Conservation (phyloP, 169 alveolate genomes). For the Cyclospora cayetanensis region DNA sequence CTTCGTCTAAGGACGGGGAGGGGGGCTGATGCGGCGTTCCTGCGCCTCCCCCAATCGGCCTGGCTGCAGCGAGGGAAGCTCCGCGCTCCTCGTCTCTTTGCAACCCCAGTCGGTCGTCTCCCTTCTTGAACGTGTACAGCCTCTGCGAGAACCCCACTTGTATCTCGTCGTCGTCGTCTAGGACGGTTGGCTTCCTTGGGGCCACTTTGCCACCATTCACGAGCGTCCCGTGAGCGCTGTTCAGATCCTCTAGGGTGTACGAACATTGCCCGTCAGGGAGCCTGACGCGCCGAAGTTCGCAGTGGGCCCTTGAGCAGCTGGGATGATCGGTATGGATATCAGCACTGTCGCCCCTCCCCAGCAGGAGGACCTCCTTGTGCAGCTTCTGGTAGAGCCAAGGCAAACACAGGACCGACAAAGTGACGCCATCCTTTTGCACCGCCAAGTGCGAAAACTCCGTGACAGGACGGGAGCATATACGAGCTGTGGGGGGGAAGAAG, state of each 20-base stretch:
- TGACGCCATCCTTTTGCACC: slow-evolving; percentile 42
- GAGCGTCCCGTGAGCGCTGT: slow-evolving; percentile 66
- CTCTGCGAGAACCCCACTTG: slow-evolving; percentile 70
- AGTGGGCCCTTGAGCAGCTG: slow-evolving; percentile 55
- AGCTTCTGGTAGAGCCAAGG: slow-evolving; percentile 23
- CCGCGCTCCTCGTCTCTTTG: neutral
- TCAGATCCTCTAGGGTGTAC: slow-evolving; percentile 63
- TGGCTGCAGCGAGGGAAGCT: neutral
- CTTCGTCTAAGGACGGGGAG: neutral
- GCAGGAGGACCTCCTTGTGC: neutral
- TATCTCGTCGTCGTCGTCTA: slow-evolving; percentile 69
- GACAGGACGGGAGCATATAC: neutral
- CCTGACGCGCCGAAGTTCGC: neutral
- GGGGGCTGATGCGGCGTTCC: neutral
- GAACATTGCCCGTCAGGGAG: neutral
- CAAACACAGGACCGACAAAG: neutral
- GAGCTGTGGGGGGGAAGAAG: neutral
- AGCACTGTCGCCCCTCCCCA: slow-evolving; percentile 52
- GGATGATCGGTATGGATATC: slow-evolving; percentile 59
- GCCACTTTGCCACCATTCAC: slow-evolving; percentile 69
- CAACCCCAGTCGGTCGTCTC: neutral
- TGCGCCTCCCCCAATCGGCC: neutral
- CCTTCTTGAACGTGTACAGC: slow-evolving; percentile 12
- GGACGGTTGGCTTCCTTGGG: slow-evolving; percentile 9
- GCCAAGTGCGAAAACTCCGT: slow-evolving; percentile 8